Conservation (phyloP, 1,284 basidiomycete species). For the Irpex lacteus region DNA sequence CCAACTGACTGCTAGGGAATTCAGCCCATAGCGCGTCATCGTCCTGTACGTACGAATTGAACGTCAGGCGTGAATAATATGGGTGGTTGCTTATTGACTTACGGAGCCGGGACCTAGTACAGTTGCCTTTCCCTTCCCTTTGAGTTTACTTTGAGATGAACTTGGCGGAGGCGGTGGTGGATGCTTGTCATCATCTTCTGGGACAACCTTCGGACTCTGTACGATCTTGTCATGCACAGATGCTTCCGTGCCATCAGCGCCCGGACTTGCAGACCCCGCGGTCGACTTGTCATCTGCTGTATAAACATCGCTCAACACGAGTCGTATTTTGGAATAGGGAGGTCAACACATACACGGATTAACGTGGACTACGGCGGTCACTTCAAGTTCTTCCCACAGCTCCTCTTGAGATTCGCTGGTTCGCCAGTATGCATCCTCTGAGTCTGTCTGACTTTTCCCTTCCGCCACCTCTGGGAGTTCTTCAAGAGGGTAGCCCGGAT, state of each 20-base stretch:
- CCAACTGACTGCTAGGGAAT: background rate
- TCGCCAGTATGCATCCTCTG: background rate
- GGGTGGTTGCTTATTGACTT: background rate
- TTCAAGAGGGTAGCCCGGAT: background rate
- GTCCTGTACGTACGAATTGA: background rate
- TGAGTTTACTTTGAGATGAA: background rate
- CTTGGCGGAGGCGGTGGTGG: no score
- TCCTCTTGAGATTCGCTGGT: background rate
- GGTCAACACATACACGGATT: background rate
- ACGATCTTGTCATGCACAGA: background rate
- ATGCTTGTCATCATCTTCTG: background rate
- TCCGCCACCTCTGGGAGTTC: background rate
- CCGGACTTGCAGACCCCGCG: background rate
- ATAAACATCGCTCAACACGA: background rate
- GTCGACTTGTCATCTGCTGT: background rate
- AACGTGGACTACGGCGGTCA: background rate
- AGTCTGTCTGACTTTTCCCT: background rate
- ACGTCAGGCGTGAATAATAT: background rate
- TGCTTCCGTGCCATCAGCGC: background rate
- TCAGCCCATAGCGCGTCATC: background rate
- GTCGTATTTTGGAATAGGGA: background rate
- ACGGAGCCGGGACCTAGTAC: background rate
- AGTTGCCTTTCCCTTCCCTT: background rate
- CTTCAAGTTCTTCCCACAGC: background rate
- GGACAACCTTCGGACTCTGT: background rate